Evolutionary conservation across 2,329 filamentous ascomycete genomes (phyloP), one percentile per base, ranked within the genome.

Genomic region (Lecanicillium sp.): DNA sequence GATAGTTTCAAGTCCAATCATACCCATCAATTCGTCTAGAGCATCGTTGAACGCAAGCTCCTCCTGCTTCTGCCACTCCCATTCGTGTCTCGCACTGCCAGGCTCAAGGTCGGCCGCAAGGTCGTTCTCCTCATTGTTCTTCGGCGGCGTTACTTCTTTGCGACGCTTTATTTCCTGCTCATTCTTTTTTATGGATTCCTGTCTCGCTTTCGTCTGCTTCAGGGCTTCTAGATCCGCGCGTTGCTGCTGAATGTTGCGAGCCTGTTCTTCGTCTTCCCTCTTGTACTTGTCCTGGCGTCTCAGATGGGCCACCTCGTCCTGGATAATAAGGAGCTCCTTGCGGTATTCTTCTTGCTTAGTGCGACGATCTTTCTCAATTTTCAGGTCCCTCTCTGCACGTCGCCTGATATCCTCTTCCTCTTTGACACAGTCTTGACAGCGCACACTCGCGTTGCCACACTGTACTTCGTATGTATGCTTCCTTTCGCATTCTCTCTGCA

Each of bases 1-100:
- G 29, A 88, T 78, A 0, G 70, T 60, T 47, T 87, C 83, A 0
- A 89, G 63, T 0, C 84, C 83, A 31, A 82, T 76, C 75, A 88
- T 79, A 0, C 53, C 56, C 77, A 88, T 86, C 8, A 89, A 50
- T 0, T 63, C 51, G 42, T 88, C 81, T 1, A 88, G 49, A 0
- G 70, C 63, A 1, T 56, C 49, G 44, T 75, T 84, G 1, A 49
- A 47, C 0, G 70, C 67, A 1, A 64, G 63, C 22, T 79, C 69
- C 1, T 56, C 51, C 2, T 58, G 35, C 50, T 86, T 86, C 47
- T 79, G 67, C 1, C 61, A 51, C 12, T 79, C 58, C 83, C 82
- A 87, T 14, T 85, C 76, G 2, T 60, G 56, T 1, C 56, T 55
- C 0, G 74, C 65, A 20, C 49, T 43, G 29, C 45, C 47, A 0